Evolutionary conservation across 108 stramenopile genomes (phyloP).

Genomic region (Cyclostephanos tholiformis): DNA sequence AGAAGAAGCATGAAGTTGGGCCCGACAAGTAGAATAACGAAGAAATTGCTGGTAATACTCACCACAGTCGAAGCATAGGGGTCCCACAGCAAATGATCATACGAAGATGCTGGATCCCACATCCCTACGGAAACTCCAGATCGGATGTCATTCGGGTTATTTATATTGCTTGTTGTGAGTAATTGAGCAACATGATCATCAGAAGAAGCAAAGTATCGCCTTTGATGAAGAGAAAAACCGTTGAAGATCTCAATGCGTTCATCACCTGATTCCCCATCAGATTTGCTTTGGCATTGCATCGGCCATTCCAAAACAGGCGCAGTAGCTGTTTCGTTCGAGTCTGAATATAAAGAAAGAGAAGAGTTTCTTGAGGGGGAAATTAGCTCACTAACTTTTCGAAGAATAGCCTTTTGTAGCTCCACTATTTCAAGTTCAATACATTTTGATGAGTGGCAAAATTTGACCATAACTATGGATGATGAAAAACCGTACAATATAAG

Average conservation of each 20-base stretch:
- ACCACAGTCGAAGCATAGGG: slow-evolving; percentile 32
- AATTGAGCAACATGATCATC: slow-evolving; percentile 7
- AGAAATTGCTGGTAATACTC: neutral
- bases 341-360: neutral
- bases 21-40: neutral
- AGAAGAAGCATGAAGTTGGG: neutral
- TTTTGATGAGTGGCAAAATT: slow-evolving; percentile 3
- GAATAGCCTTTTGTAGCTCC: slow-evolving; percentile 44
- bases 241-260: slow-evolving; percentile 24
- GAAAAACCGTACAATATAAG: neutral
- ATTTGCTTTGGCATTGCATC: neutral
- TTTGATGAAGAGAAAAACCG: slow-evolving; percentile 31
- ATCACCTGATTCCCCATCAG: neutral
- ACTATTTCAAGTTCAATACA: slow-evolving; percentile 7
- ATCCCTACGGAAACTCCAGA: slow-evolving; percentile 28
- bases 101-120: slow-evolving; percentile 40
- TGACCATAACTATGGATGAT: neutral
- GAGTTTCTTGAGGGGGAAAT: neutral
- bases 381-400: slow-evolving; percentile 11
- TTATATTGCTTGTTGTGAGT: slow-evolving; percentile 17
- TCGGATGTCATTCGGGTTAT: slow-evolving; percentile 32
- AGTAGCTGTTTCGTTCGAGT: neutral
- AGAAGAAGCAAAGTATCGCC: slow-evolving; percentile 3
- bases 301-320: slow-evolving; percentile 50
- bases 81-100: slow-evolving; percentile 32